These are phyloP conservation scores for Gynostemma pentaphyllum DNA, from an alignment of 306 rosid species.

Conservation along the genomic window DNA sequence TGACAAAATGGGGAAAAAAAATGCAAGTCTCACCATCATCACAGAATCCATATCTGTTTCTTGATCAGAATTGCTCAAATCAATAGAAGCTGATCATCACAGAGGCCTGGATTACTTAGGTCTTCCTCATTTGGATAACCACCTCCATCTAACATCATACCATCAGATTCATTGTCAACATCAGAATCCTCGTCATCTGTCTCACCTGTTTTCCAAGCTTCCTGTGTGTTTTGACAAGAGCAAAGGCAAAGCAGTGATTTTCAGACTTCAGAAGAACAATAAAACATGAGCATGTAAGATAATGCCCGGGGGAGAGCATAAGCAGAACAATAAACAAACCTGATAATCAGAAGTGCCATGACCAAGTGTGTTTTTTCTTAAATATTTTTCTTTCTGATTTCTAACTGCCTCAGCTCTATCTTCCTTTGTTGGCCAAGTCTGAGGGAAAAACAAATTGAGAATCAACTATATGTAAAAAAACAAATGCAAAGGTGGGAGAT, in stretches of 20 bases:
- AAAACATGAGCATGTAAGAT: background rate
- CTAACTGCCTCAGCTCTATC: conserved; percentile 60
- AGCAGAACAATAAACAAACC: conserved; percentile 26
- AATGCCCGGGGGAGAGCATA: background rate
- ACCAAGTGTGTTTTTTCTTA: conserved; percentile 50
- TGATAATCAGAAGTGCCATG: conserved; percentile 92
- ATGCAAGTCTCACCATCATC: conserved; percentile 63
- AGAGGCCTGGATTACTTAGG: conserved; percentile 27
- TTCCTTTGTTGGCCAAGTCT: conserved; percentile 98
- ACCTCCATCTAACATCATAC: conserved; percentile 56
- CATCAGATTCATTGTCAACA: conserved; percentile 46
- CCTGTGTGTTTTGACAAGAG: conserved; percentile 25
- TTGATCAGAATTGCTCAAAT: conserved; percentile 55
- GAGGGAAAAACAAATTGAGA: conserved; percentile 7
- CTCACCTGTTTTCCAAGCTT: conserved; percentile 73
- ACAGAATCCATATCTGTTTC: conserved; percentile 77
- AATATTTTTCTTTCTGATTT: conserved; percentile 42
- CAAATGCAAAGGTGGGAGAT: background rate
- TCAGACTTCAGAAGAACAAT: background rate
- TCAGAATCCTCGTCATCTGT: conserved; percentile 49
- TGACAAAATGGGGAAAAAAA: too few relatives aligned
- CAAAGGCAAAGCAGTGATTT: background rate
- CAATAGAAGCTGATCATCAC: conserved; percentile 58
- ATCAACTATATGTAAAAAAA: background rate
- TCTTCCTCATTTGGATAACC: conserved; percentile 35